phyloP scores from a whole-genome alignment of 306 rosid species.

The Prosopis cineraria region DNA sequence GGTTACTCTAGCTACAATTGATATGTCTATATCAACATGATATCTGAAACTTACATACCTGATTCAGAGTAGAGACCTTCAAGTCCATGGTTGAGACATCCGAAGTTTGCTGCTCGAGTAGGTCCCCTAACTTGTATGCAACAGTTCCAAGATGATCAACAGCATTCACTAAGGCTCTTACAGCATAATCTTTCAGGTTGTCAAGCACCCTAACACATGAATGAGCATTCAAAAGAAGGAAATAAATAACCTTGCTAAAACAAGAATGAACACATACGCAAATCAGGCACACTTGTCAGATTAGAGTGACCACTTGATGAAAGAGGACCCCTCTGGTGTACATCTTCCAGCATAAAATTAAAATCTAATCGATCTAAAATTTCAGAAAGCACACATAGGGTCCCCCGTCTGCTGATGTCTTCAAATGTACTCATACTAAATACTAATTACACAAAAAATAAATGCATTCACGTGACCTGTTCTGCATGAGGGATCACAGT shows the following conservation, averaged over 20 bases:
- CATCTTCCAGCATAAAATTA: background rate
- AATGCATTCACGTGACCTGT: conserved; percentile 9
- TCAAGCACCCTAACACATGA: conserved; percentile 71
- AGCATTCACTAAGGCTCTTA: conserved; percentile 87
- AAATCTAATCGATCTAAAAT: background rate
- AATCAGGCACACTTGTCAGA: background rate
- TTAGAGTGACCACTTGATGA: background rate
- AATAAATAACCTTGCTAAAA: conserved; percentile 6
- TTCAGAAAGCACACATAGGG: background rate
- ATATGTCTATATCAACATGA: conserved; percentile 18
- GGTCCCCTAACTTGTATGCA: conserved; percentile 85
- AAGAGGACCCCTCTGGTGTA: background rate
- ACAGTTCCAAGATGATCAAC: conserved; percentile 99
- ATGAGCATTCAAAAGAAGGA: conserved; percentile 13
- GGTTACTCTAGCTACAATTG: conserved; percentile 30
- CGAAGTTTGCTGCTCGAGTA: conserved; percentile 76
- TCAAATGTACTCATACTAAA: background rate
- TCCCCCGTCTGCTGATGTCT: background rate
- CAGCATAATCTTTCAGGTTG: conserved; percentile 91
- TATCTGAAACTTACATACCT: conserved; percentile 48
- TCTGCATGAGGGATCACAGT: background rate
- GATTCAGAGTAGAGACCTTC: conserved; percentile 69
- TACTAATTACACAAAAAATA: background rate
- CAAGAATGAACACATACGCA: background rate
- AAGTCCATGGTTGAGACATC: conserved; percentile 76